Percentiles rank a stretch among this genome's conserved stretches.
These are phyloP conservation scores for Solanum paucissectum DNA, from an alignment of 257 asterid species.

Conservation along the genomic window DNA sequence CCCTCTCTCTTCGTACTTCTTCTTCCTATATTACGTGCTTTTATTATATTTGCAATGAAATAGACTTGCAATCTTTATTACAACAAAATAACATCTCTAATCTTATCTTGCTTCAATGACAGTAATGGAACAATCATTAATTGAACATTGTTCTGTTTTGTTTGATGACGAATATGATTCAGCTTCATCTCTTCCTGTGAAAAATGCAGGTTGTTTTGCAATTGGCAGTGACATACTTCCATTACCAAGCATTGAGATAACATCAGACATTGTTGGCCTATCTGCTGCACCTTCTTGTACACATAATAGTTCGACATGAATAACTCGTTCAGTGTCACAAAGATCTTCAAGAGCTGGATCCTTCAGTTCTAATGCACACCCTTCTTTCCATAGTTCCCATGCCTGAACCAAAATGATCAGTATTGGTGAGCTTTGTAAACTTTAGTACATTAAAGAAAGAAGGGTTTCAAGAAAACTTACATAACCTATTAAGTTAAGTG, in stretches of 20 bases:
- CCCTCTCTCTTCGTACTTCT: neutral
- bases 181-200: conserved; percentile 14
- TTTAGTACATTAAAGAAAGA: neutral
- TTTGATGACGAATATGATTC: neutral
- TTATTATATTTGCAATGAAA: too few relatives aligned
- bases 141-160: neutral
- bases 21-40: neutral
- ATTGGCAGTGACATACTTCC: conserved; percentile 11
- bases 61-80: too few relatives aligned
- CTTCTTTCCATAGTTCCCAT: conserved; percentile 33
- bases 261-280: conserved; percentile 44
- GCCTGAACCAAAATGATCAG: conserved; percentile 22
- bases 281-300: conserved; percentile 39
- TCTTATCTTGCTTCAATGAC: neutral
- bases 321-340: conserved; percentile 18
- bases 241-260: conserved; percentile 31
- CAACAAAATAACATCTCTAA: neutral
- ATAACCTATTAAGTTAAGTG: conserved; percentile 46
- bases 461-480: conserved; percentile 17
- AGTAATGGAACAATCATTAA: neutral
- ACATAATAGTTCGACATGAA: conserved; percentile 44
- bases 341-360: conserved; percentile 29
- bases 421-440: neutral
- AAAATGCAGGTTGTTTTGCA: conserved; percentile 29
- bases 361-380: conserved; percentile 18